Evolutionary conservation across 768 basidiomycete species (phyloP).

Genomic region (Cyclocybe aegerita): DNA sequence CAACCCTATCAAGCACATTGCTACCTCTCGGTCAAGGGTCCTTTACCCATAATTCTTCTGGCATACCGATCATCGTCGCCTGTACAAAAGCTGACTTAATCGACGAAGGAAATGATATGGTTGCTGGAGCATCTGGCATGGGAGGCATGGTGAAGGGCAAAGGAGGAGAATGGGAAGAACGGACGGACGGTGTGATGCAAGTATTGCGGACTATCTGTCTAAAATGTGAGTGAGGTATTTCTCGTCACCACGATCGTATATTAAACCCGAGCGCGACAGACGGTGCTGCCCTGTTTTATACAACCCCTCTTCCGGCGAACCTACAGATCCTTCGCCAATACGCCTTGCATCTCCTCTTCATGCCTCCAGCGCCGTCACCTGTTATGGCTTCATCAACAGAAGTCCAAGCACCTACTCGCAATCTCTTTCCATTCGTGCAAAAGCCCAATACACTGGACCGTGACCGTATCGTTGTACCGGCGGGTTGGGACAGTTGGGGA

Average conservation of each 20-base stretch:
- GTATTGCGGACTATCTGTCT: constrained; percentile 90
- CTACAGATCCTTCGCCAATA: constrained; percentile 80
- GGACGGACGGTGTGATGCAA: constrained; percentile 94
- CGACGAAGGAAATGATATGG: constrained; percentile 75
- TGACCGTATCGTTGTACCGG: constrained; percentile 87
- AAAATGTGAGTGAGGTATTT: constrained; percentile 64
- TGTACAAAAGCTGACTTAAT: constrained; percentile 95
- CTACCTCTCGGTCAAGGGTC: constrained; percentile 85
- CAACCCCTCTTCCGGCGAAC: constrained; percentile 77
- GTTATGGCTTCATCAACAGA: constrained; percentile 57
- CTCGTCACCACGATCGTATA: background rate
- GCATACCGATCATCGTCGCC: constrained; percentile 84
- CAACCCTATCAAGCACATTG: constrained; percentile 64
- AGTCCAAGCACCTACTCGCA: constrained; percentile 64
- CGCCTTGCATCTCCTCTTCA: constrained; percentile 77
- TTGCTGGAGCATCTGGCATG: constrained; percentile 78
- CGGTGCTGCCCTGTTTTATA: constrained; percentile 90
- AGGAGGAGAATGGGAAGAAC: constrained; percentile 92
- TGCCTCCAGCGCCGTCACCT: constrained; percentile 75
- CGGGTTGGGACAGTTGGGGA: constrained; percentile 98
- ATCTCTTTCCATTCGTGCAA: constrained; percentile 83
- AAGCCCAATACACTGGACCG: constrained; percentile 92
- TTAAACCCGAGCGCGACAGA: constrained; percentile 47
- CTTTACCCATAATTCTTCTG: constrained; percentile 82
- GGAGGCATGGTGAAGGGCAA: constrained; percentile 91